Evolutionary conservation across 768 basidiomycete genomes (phyloP).

Genomic region (Auriscalpium orientale): DNA sequence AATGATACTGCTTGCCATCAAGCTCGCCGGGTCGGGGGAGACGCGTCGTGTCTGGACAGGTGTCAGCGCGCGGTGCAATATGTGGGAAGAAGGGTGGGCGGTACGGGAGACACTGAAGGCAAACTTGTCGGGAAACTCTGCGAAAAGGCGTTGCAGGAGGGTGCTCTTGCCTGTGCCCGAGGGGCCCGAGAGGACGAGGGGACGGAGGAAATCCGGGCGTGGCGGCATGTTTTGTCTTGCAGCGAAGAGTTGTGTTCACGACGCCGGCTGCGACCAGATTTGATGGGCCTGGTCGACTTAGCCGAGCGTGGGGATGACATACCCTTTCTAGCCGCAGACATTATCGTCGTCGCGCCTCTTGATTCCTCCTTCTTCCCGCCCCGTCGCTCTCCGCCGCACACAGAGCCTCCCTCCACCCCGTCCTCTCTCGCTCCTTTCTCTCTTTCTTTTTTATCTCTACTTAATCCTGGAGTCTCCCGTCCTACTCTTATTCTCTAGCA

Average conservation of each 20-base stretch:
- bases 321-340: neutral
- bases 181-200: constrained; percentile 84
- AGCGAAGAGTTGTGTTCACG: neutral
- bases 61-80: constrained; percentile 5
- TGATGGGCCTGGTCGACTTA: no score
- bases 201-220: constrained; percentile 46
- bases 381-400: neutral
- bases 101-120: constrained; percentile 91
- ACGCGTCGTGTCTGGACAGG: constrained; percentile 76
- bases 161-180: constrained; percentile 95
- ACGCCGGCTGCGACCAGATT: no score
- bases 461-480: neutral
- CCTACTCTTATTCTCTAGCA: neutral
- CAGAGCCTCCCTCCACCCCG: neutral
- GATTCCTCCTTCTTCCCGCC: neutral
- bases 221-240: constrained; percentile 17
- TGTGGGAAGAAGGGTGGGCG: constrained; percentile 2
- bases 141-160: constrained; percentile 73
- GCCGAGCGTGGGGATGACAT: no score
- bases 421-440: neutral
- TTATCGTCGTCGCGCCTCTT: neutral
- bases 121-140: constrained; percentile 75
- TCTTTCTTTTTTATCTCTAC: neutral
- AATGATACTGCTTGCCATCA: constrained; percentile 83
- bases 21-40: constrained; percentile 73